Conservation (phyloP, 2,329 filamentous ascomycete species). For the Colletotrichum magnum region DNA sequence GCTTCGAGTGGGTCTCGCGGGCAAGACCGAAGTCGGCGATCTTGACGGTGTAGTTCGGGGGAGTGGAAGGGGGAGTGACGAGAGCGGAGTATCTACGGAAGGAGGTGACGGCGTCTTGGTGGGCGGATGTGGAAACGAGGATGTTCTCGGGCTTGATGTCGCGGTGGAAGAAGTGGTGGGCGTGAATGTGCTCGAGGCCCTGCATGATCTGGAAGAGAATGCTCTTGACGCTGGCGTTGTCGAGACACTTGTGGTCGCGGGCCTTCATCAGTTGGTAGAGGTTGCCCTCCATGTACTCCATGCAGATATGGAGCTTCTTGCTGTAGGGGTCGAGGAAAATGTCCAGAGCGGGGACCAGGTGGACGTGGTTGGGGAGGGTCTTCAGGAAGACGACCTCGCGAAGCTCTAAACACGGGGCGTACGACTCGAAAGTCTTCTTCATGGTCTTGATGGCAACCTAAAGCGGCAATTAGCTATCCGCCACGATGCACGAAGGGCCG, state of each 20-base stretch:
- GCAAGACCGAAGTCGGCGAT: slow-evolving; percentile 98
- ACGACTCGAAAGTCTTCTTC: slow-evolving; percentile 99
- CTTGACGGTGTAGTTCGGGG: slow-evolving; percentile 95
- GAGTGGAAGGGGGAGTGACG: slow-evolving; percentile 94
- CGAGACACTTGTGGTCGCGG: slow-evolving; percentile 93
- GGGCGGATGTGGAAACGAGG: slow-evolving; percentile 91
- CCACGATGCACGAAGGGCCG: slow-evolving; percentile 11
- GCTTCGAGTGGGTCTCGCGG: slow-evolving; percentile 95
- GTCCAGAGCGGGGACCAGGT: slow-evolving; percentile 96
- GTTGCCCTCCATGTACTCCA: slow-evolving; percentile 99
- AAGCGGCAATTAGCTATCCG: slow-evolving; percentile 26
- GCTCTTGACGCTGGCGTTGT: slow-evolving; percentile 94
- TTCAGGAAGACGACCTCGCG: slow-evolving; percentile 97
- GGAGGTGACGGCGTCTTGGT: slow-evolving; percentile 81
- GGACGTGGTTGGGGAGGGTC: slow-evolving; percentile 87
- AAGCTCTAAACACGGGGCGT: slow-evolving; percentile 90
- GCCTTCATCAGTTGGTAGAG: slow-evolving; percentile 99
- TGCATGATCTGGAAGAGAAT: slow-evolving; percentile 98
- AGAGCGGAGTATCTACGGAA: slow-evolving; percentile 94
- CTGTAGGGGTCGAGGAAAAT: slow-evolving; percentile 97
- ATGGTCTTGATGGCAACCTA: slow-evolving; percentile 99
- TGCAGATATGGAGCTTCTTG: slow-evolving; percentile 96
- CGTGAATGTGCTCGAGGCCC: slow-evolving; percentile 96
- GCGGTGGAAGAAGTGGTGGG: slow-evolving; percentile 97
- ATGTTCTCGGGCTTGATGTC: slow-evolving; percentile 99